phyloP scores from a whole-genome alignment of 441 rosid genomes.

The Erodium texanum region DNA sequence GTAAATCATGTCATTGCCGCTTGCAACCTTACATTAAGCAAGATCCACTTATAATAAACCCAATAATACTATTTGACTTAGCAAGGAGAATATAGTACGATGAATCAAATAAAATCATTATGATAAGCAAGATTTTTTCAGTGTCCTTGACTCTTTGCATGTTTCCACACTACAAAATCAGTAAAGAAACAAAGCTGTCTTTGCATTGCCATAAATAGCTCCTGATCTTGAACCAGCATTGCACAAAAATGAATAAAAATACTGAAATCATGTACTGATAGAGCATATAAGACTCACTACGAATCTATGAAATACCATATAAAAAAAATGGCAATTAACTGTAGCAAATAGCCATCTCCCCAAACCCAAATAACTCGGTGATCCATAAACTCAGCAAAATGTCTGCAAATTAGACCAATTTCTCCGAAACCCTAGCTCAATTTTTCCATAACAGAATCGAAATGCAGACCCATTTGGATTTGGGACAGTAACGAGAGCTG shows the following conservation, averaged over 20 bases:
- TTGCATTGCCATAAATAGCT: neutral
- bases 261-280: neutral
- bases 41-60: constrained; percentile 1
- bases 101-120: too few species aligned
- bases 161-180: neutral
- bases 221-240: neutral
- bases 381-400: constrained; percentile 11
- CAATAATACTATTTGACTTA: neutral
- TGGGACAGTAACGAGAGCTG: constrained; percentile 15
- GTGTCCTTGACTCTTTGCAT: constrained; percentile 1
- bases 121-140: too few species aligned
- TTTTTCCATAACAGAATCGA: neutral
- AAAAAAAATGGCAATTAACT: neutral
- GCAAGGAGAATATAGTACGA: too few species aligned
- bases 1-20: neutral
- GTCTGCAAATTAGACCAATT: neutral
- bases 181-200: neutral
- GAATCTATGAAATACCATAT: neutral
- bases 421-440: constrained; percentile 19
- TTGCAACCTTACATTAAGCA: neutral
- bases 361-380: constrained; percentile 7
- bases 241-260: neutral
- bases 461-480: constrained; percentile 13
- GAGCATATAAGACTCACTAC: neutral
- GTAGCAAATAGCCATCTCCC: neutral